A percentile compares a stretch with the other conserved stretches of the same genome.
Evolutionary conservation across 768 basidiomycete species (phyloP).

Genomic region (Tephrocybe sp.): DNA sequence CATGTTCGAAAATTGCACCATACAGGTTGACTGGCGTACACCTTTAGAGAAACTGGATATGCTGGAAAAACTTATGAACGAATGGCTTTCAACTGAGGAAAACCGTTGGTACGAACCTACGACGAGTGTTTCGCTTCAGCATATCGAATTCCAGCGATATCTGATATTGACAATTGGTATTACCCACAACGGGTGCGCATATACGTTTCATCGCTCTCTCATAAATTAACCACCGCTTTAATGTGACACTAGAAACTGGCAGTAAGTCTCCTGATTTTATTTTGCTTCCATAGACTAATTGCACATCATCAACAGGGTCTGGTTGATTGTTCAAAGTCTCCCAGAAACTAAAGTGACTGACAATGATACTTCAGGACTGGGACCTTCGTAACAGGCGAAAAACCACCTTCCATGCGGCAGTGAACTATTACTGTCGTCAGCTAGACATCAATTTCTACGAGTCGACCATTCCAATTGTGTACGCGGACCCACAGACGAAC

Average conservation of each 20-base stretch:
- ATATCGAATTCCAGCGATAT: conserved; percentile 63
- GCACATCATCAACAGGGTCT: conserved; percentile 3
- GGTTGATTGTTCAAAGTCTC: background rate
- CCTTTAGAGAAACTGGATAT: conserved; percentile 69
- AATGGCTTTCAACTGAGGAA: conserved; percentile 76
- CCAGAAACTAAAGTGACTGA: background rate
- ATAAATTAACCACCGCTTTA: too few species aligned
- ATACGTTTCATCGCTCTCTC: too few species aligned
- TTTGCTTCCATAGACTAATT: background rate
- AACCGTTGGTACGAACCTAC: conserved; percentile 75
- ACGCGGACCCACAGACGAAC: conserved; percentile 31
- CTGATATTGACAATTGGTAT: conserved; percentile 70
- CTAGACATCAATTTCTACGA: conserved; percentile 63
- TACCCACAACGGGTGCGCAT: conserved; percentile 44
- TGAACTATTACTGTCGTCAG: conserved; percentile 67
- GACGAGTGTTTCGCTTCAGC: conserved; percentile 60
- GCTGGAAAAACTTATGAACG: conserved; percentile 63
- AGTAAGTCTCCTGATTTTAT: conserved; percentile 12
- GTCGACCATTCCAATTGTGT: conserved; percentile 60
- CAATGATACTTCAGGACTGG: conserved; percentile 43
- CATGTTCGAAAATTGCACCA: conserved; percentile 62
- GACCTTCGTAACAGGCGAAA: conserved; percentile 54
- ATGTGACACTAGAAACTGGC: conserved; percentile 23
- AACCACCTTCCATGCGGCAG: conserved; percentile 80
- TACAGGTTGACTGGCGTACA: conserved; percentile 77